Conservation (phyloP, 164 flowering plant genomes). For the Nelumbo lutea region DNA sequence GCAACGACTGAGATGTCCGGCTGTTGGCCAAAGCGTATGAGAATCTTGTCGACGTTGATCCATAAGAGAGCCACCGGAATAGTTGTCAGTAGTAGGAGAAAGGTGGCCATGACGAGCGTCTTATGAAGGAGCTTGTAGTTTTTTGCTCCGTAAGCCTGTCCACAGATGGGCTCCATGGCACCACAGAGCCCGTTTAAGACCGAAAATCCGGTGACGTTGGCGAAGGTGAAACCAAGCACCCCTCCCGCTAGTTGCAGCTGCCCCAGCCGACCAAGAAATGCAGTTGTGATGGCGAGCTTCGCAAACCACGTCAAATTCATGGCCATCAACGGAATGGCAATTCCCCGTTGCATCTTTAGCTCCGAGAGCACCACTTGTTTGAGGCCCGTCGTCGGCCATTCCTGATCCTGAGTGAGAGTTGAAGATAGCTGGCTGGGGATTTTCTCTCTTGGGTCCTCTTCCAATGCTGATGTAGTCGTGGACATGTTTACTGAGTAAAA, state of each 20-base stretch:
- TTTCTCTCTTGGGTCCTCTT: constrained; percentile 21
- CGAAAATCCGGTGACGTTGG: constrained; percentile 85
- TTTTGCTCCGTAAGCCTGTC: constrained; percentile 85
- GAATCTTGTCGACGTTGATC: constrained; percentile 68
- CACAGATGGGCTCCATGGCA: constrained; percentile 97
- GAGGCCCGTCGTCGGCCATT: constrained; percentile 27
- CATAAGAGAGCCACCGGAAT: constrained; percentile 67
- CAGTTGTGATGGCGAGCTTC: constrained; percentile 66
- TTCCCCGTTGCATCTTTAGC: constrained; percentile 44
- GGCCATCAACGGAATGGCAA: constrained; percentile 51
- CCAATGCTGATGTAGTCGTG: constrained; percentile 8
- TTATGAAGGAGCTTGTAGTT: constrained; percentile 75
- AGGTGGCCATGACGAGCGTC: constrained; percentile 62
- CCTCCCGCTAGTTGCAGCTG: constrained; percentile 79
- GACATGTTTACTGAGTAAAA: constrained; percentile 26
- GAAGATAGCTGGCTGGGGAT: constrained; percentile 8
- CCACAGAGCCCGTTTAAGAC: constrained; percentile 71
- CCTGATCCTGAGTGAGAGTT: constrained; percentile 7
- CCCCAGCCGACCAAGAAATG: constrained; percentile 76
- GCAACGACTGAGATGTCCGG: constrained; percentile 54
- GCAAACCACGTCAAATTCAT: constrained; percentile 78
- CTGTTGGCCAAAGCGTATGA: constrained; percentile 64
- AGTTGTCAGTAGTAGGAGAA: constrained; percentile 43
- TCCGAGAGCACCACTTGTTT: constrained; percentile 32
- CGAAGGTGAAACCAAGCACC: constrained; percentile 77